Percentiles rank a stretch among this genome's conserved stretches.
phyloP scores from a whole-genome alignment of 1,284 basidiomycete species.

The Coriolopsis trogii region DNA sequence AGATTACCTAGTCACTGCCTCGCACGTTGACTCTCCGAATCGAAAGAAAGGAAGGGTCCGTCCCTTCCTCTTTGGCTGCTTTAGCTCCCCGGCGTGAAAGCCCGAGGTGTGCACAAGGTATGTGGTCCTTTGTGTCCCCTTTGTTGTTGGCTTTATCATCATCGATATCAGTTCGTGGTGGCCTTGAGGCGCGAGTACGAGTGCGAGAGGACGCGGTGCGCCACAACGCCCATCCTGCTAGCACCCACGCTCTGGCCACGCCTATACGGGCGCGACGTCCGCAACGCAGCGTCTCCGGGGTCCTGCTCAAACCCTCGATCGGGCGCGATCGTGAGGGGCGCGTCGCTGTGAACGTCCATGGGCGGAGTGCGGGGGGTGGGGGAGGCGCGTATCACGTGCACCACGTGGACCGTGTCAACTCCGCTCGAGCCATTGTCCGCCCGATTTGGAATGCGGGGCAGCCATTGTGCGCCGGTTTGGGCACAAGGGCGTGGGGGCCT shows the following conservation, averaged over 20 bases:
- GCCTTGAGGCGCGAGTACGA: too few relatives aligned
- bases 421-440: slow-evolving; percentile 23
- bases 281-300: slow-evolving; percentile 14
- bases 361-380: not conserved
- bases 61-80: not conserved
- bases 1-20: slow-evolving; percentile 1
- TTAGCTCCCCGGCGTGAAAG: slow-evolving; percentile 1
- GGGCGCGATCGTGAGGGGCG: slow-evolving; percentile 5
- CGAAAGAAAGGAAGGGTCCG: not conserved
- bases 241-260: too few relatives aligned
- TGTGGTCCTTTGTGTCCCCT: not conserved
- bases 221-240: too few relatives aligned
- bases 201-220: too few relatives aligned
- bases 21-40: not conserved
- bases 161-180: too few relatives aligned
- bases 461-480: slow-evolving; percentile 3
- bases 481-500: slow-evolving; percentile 4
- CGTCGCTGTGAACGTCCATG: slow-evolving; percentile 6
- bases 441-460: slow-evolving; percentile 3
- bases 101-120: not conserved
- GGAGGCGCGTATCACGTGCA: slow-evolving; percentile 20
- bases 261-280: too few relatives aligned
- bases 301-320: slow-evolving; percentile 16
- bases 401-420: slow-evolving; percentile 28
- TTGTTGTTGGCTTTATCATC: too few relatives aligned